phyloP scores from a whole-genome alignment of 2,329 filamentous ascomycete species.

The Xylariomycetidae sp. region DNA sequence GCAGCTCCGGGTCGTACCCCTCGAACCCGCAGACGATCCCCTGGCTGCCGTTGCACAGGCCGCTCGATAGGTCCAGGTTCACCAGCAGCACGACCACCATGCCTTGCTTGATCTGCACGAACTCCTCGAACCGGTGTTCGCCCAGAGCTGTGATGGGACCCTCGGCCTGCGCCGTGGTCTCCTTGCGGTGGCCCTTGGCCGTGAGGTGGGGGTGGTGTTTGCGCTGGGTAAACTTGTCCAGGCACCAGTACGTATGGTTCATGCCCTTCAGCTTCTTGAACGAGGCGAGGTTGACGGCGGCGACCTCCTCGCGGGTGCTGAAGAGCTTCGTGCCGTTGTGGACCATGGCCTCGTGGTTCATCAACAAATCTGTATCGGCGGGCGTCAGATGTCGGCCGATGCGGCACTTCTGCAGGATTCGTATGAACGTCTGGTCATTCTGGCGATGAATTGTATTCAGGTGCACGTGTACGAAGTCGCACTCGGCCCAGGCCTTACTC shows the following conservation, averaged over 20 bases:
- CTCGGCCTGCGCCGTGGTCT: slow-evolving; percentile 12
- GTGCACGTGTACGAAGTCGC: slow-evolving; percentile 48
- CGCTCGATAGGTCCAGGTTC: slow-evolving; percentile 38
- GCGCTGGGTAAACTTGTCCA: slow-evolving; percentile 37
- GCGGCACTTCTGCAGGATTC: slow-evolving; percentile 51
- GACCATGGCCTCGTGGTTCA: slow-evolving; percentile 39
- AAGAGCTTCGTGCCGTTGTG: slow-evolving; percentile 41
- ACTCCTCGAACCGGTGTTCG: slow-evolving; percentile 42
- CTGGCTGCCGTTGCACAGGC: slow-evolving; percentile 45
- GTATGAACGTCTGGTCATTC: slow-evolving; percentile 47
- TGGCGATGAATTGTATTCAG: slow-evolving; percentile 55
- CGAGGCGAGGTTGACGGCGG: slow-evolving; percentile 27
- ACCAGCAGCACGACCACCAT: slow-evolving; percentile 49
- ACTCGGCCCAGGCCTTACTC: slow-evolving; percentile 49
- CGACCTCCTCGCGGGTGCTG: slow-evolving; percentile 34
- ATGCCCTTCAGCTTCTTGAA: slow-evolving; percentile 28
- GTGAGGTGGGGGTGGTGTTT: slow-evolving; percentile 21
- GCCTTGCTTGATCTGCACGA: slow-evolving; percentile 41
- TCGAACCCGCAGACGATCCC: slow-evolving; percentile 42
- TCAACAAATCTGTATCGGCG: slow-evolving; percentile 35
- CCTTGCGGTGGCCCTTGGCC: slow-evolving; percentile 16
- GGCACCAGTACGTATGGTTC: slow-evolving; percentile 25
- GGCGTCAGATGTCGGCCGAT: slow-evolving; percentile 35
- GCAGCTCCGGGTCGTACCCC: slow-evolving; percentile 19
- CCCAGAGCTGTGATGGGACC: slow-evolving; percentile 29